These are phyloP conservation scores for Urochloa ruziziensis DNA, from an alignment of 176 grass and related monocot genomes.

Conservation along the genomic window DNA sequence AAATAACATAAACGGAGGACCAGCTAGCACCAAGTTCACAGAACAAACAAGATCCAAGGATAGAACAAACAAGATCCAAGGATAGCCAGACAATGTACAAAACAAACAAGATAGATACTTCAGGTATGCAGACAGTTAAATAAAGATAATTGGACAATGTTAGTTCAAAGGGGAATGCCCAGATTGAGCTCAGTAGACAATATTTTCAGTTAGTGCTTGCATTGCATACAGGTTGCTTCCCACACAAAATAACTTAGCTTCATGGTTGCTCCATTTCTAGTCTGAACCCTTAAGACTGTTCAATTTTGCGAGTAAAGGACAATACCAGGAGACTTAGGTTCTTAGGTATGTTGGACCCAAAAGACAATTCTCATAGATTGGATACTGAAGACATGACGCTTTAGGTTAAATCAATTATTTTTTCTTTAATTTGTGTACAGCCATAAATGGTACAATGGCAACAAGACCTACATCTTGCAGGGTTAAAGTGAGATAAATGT, in stretches of 20 bases:
- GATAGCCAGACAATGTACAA: too few species aligned
- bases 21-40: neutral
- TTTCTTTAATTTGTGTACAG: neutral
- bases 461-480: neutral
- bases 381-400: neutral
- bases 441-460: neutral
- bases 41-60: neutral
- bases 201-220: neutral
- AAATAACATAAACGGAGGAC: neutral
- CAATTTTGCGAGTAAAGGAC: neutral
- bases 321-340: neutral
- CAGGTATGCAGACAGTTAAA: neutral
- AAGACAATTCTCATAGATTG: neutral
- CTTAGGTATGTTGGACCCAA: neutral
- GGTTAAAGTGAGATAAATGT: neutral
- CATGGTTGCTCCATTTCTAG: neutral
- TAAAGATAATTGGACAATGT: neutral
- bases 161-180: neutral
- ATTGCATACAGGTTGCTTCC: neutral
- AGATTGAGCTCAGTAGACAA: neutral
- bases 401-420: neutral
- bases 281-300: neutral
- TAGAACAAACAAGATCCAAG: too few species aligned
- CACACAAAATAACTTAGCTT: neutral
- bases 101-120: neutral